Evolutionary conservation across 176 grass and related monocot species (phyloP).

Genomic region (maize (Zea mays)): DNA sequence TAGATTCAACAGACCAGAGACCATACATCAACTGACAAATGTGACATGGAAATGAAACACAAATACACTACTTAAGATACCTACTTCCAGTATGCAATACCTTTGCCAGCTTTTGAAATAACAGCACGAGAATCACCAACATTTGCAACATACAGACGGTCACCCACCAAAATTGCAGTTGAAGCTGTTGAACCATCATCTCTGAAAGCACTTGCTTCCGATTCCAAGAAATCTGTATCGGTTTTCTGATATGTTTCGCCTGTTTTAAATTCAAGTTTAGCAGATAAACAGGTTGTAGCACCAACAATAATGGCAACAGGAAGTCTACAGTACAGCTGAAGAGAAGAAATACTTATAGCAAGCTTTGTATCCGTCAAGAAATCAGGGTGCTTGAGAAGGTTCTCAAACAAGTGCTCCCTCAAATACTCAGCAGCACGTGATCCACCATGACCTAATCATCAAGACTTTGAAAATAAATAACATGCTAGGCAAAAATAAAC

Average conservation of each 20-base stretch:
- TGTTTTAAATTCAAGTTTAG: constrained; percentile 39
- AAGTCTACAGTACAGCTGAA: constrained; percentile 11
- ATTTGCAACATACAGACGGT: constrained; percentile 92
- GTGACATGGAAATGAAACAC: neutral
- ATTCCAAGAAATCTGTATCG: constrained; percentile 81
- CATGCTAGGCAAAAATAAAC: constrained; percentile 28
- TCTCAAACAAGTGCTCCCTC: constrained; percentile 88
- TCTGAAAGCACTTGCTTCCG: constrained; percentile 67
- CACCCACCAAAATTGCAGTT: constrained; percentile 86
- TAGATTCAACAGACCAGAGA: constrained; percentile 27
- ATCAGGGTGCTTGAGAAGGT: constrained; percentile 83
- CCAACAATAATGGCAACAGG: constrained; percentile 19
- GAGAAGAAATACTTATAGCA: constrained; percentile 71
- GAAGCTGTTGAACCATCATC: constrained; percentile 94
- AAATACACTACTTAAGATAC: constrained; percentile 4
- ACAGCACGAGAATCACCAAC: constrained; percentile 93
- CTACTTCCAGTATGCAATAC: constrained; percentile 51
- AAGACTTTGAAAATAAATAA: constrained; percentile 36
- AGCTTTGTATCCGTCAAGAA: constrained; percentile 92
- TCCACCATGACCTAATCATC: constrained; percentile 82
- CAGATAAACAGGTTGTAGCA: constrained; percentile 19
- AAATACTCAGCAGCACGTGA: constrained; percentile 85
- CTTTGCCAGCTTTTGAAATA: constrained; percentile 87
- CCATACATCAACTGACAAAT: neutral
- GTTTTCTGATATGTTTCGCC: constrained; percentile 89